Conservation (phyloP, 768 basidiomycete species). For the Podaxis sp. region DNA sequence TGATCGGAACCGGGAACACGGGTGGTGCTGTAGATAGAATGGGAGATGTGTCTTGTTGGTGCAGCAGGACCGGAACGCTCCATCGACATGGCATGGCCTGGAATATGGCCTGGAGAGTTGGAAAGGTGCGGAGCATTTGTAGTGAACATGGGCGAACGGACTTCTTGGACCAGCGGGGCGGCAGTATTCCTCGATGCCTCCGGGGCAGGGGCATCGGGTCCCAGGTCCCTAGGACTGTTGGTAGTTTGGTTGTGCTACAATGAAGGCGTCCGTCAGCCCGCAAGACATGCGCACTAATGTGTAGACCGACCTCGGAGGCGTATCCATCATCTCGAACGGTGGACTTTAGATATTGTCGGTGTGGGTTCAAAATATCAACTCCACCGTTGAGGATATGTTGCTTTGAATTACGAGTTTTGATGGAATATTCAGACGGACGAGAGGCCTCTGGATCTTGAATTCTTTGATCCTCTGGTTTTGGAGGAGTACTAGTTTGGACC, state of each 20-base stretch:
- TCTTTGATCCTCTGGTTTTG: not conserved
- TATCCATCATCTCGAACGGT: slow-evolving; percentile 6
- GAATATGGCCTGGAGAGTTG: not conserved
- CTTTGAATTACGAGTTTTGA: not conserved
- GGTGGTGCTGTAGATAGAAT: not conserved
- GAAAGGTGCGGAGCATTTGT: not conserved
- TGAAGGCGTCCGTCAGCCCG: not conserved
- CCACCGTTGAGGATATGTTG: not conserved
- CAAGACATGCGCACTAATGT: not conserved
- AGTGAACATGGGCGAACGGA: not conserved
- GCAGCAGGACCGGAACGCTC: not conserved
- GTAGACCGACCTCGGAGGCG: not conserved
- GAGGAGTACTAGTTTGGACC: not conserved
- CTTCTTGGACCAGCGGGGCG: not conserved
- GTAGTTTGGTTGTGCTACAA: not conserved
- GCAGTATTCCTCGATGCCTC: not conserved
- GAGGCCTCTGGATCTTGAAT: not conserved
- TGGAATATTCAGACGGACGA: not conserved
- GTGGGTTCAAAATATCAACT: not conserved
- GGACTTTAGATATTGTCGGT: not conserved
- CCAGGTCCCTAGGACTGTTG: not conserved
- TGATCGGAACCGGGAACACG: not conserved
- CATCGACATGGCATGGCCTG: not conserved
- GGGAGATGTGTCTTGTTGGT: not conserved
- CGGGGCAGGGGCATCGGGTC: not conserved